A percentile compares a stretch with the other conserved stretches of the same genome.
Evolutionary conservation across 176 grass and related monocot species (phyloP).

Genomic region (Oryza meyeriana): DNA sequence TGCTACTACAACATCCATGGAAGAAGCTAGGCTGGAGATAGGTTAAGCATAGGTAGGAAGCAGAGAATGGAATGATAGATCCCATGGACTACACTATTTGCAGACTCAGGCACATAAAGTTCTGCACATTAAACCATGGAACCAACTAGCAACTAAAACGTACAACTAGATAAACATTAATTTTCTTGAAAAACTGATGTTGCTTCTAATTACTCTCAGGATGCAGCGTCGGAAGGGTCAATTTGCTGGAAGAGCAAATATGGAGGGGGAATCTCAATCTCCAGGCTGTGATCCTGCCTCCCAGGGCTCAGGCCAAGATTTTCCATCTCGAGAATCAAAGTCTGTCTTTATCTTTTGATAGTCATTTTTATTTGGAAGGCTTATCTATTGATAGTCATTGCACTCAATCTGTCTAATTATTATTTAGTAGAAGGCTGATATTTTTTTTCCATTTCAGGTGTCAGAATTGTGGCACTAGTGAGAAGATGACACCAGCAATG

Average conservation of each 20-base stretch:
- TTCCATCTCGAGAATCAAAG: conserved; percentile 60
- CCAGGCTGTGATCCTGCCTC: conserved; percentile 50
- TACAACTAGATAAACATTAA: not conserved
- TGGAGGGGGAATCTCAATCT: conserved; percentile 47
- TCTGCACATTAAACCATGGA: not conserved
- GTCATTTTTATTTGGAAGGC: too few relatives aligned
- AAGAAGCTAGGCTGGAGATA: conserved; percentile 5
- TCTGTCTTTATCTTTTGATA: conserved; percentile 44
- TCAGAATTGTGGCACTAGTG: conserved; percentile 89
- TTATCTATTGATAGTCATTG: conserved; percentile 30
- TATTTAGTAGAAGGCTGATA: conserved; percentile 20
- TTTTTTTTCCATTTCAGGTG: conserved; percentile 48
- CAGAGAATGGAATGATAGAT: not conserved
- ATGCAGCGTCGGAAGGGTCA: conserved; percentile 85
- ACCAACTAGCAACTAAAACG: conserved; percentile 5
- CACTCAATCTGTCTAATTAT: conserved; percentile 27
- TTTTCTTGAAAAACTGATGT: conserved; percentile 1
- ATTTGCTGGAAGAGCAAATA: conserved; percentile 76
- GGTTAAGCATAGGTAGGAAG: conserved; percentile 11
- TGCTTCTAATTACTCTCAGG: conserved; percentile 48
- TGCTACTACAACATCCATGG: not conserved
- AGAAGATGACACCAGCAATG: conserved; percentile 84
- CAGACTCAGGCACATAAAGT: not conserved
- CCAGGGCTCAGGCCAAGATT: conserved; percentile 46
- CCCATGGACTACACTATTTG: not conserved